A percentile compares a stretch with the other conserved stretches of the same genome.
These are phyloP conservation scores for Thelonectria rubi DNA, from an alignment of 2,329 filamentous ascomycete species.

Conservation along the genomic window DNA sequence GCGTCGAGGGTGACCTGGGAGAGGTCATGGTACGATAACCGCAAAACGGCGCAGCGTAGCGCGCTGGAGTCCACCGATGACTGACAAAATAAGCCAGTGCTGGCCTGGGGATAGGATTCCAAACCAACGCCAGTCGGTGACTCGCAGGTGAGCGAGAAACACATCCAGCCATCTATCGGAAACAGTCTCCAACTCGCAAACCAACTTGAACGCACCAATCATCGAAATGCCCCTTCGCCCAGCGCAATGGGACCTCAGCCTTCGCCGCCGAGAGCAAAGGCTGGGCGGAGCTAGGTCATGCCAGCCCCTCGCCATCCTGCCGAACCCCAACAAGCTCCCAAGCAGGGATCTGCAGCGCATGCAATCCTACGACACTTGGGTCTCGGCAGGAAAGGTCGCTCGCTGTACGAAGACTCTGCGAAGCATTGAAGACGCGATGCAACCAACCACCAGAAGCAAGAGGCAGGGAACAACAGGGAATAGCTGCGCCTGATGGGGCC, in stretches of 20 bases:
- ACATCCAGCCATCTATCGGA: neutral
- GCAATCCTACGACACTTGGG: slow-evolving; percentile 18
- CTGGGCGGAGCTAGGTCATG: neutral
- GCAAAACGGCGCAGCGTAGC: slow-evolving; percentile 4
- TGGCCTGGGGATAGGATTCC: neutral
- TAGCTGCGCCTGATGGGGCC: slow-evolving; percentile 5
- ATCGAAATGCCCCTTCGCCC: neutral
- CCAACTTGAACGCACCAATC: neutral
- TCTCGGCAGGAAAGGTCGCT: neutral
- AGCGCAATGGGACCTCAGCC: neutral
- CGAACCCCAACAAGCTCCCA: slow-evolving; percentile 16
- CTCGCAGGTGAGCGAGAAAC: neutral
- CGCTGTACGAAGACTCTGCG: neutral
- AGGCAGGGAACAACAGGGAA: slow-evolving; percentile 11
- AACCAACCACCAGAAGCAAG: slow-evolving; percentile 21
- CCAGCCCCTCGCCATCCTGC: slow-evolving; percentile 11
- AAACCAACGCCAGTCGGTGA: neutral
- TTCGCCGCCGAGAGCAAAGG: neutral
- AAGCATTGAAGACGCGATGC: slow-evolving; percentile 9
- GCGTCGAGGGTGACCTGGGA: neutral
- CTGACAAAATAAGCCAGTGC: neutral
- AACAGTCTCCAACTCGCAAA: neutral
- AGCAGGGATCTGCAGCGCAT: slow-evolving; percentile 14
- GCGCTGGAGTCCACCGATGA: neutral
- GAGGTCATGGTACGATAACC: slow-evolving; percentile 6